Conservation (phyloP, 805 yeast species). For the Priceomyces melissophilus region DNA sequence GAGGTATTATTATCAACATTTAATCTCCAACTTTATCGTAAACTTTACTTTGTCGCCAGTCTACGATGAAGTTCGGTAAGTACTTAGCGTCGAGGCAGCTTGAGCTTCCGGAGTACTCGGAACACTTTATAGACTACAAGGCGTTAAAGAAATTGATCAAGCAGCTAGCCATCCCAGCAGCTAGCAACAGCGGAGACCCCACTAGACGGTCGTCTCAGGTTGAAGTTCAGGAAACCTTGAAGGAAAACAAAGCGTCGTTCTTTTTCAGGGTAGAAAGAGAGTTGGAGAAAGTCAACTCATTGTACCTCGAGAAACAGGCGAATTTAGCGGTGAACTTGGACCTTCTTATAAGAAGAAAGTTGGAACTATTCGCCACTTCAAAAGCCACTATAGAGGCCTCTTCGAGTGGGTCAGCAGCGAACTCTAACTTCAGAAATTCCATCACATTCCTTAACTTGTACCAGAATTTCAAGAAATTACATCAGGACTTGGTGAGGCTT, state of each 20-base stretch:
- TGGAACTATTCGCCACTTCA: constrained; percentile 38
- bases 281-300: constrained; percentile 90
- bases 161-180: constrained; percentile 54
- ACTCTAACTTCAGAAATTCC: constrained; percentile 54
- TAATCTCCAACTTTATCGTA: too few species aligned
- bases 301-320: constrained; percentile 86
- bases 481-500: constrained; percentile 80
- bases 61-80: constrained; percentile 83
- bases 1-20: too few species aligned
- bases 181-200: constrained; percentile 9
- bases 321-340: constrained; percentile 79
- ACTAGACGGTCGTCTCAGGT: constrained; percentile 16
- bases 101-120: constrained; percentile 92
- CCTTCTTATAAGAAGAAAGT: constrained; percentile 68
- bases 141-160: constrained; percentile 89
- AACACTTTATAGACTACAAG: constrained; percentile 91
- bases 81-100: constrained; percentile 90
- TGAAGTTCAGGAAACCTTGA: constrained; percentile 49
- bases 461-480: constrained; percentile 84
- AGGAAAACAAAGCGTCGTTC: constrained; percentile 87
- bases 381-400: constrained; percentile 2
- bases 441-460: constrained; percentile 78
- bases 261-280: constrained; percentile 91
- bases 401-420: constrained; percentile 2
- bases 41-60: too few species aligned